Evolutionary conservation across 2,329 filamentous ascomycete genomes (phyloP).

Genomic region (Exophiala sp.): DNA sequence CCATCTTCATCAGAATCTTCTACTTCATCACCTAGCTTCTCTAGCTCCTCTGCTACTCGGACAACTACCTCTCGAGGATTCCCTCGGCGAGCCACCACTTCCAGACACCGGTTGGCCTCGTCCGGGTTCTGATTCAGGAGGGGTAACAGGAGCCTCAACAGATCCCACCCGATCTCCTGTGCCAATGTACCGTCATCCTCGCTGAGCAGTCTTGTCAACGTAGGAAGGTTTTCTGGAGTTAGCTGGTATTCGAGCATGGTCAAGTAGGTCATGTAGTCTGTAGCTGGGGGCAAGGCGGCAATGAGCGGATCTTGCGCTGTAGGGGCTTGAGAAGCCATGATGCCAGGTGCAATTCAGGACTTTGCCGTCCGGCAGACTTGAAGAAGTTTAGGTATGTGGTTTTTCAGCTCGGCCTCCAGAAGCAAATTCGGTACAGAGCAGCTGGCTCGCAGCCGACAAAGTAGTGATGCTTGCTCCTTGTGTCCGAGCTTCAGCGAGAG

Average conservation of each 20-base stretch:
- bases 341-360: neutral
- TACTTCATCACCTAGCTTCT: slow-evolving; percentile 48
- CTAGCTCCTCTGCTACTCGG: slow-evolving; percentile 56
- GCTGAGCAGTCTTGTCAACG: slow-evolving; percentile 54
- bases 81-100: slow-evolving; percentile 56
- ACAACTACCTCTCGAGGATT: slow-evolving; percentile 61
- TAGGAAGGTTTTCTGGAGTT: slow-evolving; percentile 51
- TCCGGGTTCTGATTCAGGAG: slow-evolving; percentile 45
- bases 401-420: neutral
- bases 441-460: neutral
- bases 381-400: neutral
- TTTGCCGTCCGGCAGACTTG: neutral
- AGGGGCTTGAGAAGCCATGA: slow-evolving; percentile 13
- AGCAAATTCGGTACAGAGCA: neutral
- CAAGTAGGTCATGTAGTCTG: slow-evolving; percentile 61
- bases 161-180: slow-evolving; percentile 61
- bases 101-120: slow-evolving; percentile 51
- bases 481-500: neutral
- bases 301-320: slow-evolving; percentile 44
- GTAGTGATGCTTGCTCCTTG: neutral
- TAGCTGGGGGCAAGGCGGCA: slow-evolving; percentile 54
- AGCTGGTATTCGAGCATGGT: slow-evolving; percentile 61
- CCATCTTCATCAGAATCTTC: slow-evolving; percentile 30
- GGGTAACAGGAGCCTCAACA: slow-evolving; percentile 57
- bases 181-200: slow-evolving; percentile 57